phyloP scores from a whole-genome alignment of 805 yeast species.

The Candida wancherniae region DNA sequence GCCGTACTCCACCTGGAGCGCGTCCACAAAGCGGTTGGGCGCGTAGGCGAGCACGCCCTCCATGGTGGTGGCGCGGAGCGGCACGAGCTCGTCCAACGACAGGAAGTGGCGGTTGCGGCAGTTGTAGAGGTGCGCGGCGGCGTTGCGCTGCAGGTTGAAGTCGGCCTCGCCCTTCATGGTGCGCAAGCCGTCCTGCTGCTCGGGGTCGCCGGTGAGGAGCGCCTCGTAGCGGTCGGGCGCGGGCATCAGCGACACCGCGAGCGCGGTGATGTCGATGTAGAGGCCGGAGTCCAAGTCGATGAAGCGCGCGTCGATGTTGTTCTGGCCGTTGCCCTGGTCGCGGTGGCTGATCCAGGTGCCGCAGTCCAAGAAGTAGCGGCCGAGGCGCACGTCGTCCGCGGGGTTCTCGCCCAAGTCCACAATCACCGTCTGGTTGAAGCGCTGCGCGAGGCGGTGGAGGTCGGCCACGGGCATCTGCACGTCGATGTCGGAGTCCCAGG shows the following conservation, averaged over 20 bases:
- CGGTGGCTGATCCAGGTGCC: conserved; percentile 53
- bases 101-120: conserved; percentile 37
- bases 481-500: conserved; percentile 28
- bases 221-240: conserved; percentile 7
- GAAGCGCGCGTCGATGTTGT: conserved; percentile 61
- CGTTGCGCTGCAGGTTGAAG: conserved; percentile 24
- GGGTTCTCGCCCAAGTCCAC: conserved; percentile 26
- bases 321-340: conserved; percentile 41
- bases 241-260: conserved; percentile 29
- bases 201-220: conserved; percentile 4
- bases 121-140: conserved; percentile 26
- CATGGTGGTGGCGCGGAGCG: conserved; percentile 37
- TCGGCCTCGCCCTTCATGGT: conserved; percentile 14
- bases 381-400: conserved; percentile 42
- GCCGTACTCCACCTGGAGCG: conserved; percentile 47
- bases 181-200: conserved; percentile 14
- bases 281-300: conserved; percentile 69
- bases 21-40: conserved; percentile 41
- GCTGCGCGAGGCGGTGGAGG: conserved; percentile 18
- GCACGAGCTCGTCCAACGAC: conserved; percentile 33
- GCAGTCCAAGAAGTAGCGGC: conserved; percentile 44
- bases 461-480: conserved; percentile 25
- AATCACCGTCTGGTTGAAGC: conserved; percentile 21
- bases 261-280: conserved; percentile 69
- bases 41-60: conserved; percentile 53